Percentiles rank a stretch among this genome's conserved stretches.
phyloP scores from a whole-genome alignment of 441 rosid species.

The Arabidopsis lyrata region DNA sequence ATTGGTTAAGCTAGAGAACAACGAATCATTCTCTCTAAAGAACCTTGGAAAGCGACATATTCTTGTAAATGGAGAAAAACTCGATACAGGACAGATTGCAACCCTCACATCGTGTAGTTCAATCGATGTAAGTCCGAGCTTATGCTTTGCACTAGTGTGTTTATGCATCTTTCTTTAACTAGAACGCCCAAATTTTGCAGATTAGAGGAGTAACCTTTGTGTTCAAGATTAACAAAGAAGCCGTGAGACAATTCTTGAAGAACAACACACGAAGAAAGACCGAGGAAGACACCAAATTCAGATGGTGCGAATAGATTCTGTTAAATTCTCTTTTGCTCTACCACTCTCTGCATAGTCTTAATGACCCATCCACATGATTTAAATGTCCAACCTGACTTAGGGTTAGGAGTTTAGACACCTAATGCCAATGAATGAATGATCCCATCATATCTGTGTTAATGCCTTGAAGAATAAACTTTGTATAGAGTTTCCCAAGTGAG shows the following conservation, averaged over 20 bases:
- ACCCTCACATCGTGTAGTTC: conserved; percentile 61
- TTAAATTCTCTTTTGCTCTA: conserved; percentile 8
- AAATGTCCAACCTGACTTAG: conserved; percentile 5
- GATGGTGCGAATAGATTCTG: conserved; percentile 50
- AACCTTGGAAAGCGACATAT: conserved; percentile 76
- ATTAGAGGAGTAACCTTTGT: conserved; percentile 65
- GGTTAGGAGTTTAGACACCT: conserved; percentile 16
- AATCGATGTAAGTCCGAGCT: conserved; percentile 59
- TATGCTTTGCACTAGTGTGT: conserved; percentile 12
- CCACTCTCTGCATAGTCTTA: conserved; percentile 22
- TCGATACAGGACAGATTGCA: conserved; percentile 50
- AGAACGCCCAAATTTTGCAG: conserved; percentile 50
- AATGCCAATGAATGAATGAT: conserved; percentile 17
- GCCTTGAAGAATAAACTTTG: conserved; percentile 1
- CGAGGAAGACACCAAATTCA: conserved; percentile 46
- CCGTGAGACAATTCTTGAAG: conserved; percentile 52
- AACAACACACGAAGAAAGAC: conserved; percentile 42
- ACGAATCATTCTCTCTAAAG: conserved; percentile 74
- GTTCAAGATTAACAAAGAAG: conserved; percentile 63
- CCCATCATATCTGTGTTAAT: conserved; percentile 5
- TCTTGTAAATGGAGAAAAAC: conserved; percentile 70
- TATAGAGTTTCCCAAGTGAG: conserved; percentile 28
- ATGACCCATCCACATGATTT: conserved; percentile 4
- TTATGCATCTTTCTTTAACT: conserved; percentile 18
- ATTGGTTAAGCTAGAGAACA: conserved; percentile 68